Conservation (phyloP, 2,329 filamentous ascomycete species). For the Colletotrichum orbiculare region DNA sequence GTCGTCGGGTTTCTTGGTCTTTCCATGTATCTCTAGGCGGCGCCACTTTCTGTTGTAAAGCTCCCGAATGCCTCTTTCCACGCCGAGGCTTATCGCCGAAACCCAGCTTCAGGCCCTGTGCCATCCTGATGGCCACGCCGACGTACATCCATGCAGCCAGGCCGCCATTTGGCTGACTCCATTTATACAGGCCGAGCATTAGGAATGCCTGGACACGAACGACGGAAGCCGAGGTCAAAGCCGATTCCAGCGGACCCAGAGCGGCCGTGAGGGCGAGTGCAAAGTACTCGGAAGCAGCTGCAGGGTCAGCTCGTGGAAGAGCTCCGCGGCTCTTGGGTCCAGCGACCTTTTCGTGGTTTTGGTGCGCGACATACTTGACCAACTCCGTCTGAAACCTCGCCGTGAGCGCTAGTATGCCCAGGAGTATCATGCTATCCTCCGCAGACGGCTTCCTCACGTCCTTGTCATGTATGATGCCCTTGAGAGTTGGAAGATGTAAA, state of each 20-base stretch:
- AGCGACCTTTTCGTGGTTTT: constrained; percentile 43
- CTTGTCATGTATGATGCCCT: constrained; percentile 58
- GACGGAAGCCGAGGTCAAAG: constrained; percentile 64
- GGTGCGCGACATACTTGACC: constrained; percentile 62
- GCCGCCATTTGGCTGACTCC: constrained; percentile 70
- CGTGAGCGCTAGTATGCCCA: constrained; percentile 76
- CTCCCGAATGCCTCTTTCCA: constrained; percentile 33
- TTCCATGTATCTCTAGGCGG: constrained; percentile 43
- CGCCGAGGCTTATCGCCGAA: constrained; percentile 58
- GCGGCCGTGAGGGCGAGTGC: constrained; percentile 67
- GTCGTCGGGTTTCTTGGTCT: constrained; percentile 68
- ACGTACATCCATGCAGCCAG: constrained; percentile 74
- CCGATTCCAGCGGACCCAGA: constrained; percentile 58
- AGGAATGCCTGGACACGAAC: constrained; percentile 75
- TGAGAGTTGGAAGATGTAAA: constrained; percentile 73
- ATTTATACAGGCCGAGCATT: constrained; percentile 79
- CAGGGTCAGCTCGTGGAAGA: constrained; percentile 57
- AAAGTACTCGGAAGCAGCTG: constrained; percentile 72
- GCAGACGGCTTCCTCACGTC: constrained; percentile 50
- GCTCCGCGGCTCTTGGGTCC: constrained; percentile 48
- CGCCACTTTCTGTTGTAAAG: constrained; percentile 34
- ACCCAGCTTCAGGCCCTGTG: constrained; percentile 70
- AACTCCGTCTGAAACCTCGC: constrained; percentile 74
- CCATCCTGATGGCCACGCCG: constrained; percentile 72
- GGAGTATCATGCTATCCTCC: constrained; percentile 67